Evolutionary conservation across 768 basidiomycete species (phyloP), one percentile per base, ranked within the genome.

Genomic region (Auricularia cornea): DNA sequence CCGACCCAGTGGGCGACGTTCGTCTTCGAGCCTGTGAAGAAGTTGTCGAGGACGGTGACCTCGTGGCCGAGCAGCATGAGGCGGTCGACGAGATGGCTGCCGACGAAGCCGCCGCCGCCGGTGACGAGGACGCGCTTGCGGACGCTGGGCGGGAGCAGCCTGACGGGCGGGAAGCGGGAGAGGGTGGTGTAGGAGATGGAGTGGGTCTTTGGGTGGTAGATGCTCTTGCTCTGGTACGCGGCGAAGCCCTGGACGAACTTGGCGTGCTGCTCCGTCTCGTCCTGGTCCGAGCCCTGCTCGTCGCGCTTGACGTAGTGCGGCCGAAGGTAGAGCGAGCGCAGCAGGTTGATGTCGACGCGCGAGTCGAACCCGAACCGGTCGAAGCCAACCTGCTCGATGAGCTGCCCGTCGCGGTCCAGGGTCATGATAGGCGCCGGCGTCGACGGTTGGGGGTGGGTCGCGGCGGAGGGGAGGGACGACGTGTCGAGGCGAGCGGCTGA

Each of bases 41-140:
- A 99, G 79, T 98, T 98, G 80, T 98, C 96, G 63, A 97, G 77
- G 67, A 98, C 96, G 62, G 93, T 94, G 69, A 96, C 94, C 74
- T 98, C 94, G 72, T 99, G 97, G 18, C 97, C 97, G 60, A 98
- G 85, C 66, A 98, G 83, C 94, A 99, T 95, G 66, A 98, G 85
- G 59, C 97, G 85, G 78, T 99, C 97, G 61, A 99, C 92, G 59
- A 99, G 86, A 77, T 99, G 97, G 33, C 94, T 96, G 18, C 97
- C 97, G 64, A 99, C 96, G 74, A 99, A 99, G n/a, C 97, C 97
- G 40, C 96, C 97, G 48, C 97, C 96, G 64, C 96, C 96, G 26
- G 96, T 98, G 68, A 98, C 89, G 44, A 99, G 84, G 69, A 98
- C 79, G 64, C 96, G 89, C 77, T 96, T 97, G 70, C 93, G 85